These are phyloP conservation scores for Capronia epimyces DNA, from an alignment of 2,329 filamentous ascomycete genomes.

Conservation along the genomic window DNA sequence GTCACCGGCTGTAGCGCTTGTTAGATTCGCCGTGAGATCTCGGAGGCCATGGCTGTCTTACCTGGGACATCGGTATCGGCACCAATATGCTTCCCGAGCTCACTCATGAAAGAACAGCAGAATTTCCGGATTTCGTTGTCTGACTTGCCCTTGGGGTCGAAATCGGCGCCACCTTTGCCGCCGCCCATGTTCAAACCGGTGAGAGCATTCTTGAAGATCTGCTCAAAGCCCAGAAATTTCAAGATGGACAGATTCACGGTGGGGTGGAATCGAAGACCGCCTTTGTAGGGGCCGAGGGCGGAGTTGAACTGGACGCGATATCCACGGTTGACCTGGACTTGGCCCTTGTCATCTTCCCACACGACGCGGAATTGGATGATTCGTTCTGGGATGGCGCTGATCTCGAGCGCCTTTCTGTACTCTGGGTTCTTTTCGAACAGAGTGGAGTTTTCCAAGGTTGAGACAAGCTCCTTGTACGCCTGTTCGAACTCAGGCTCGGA, in stretches of 20 bases:
- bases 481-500: slow-evolving; percentile 97
- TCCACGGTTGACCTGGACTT: slow-evolving; percentile 86
- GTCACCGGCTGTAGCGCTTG: slow-evolving; percentile 63
- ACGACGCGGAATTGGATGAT: slow-evolving; percentile 94
- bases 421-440: slow-evolving; percentile 93
- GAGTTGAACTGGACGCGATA: slow-evolving; percentile 99
- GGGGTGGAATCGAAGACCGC: slow-evolving; percentile 90
- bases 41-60: slow-evolving; percentile 9
- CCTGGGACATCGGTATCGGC: slow-evolving; percentile 85
- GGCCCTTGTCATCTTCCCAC: slow-evolving; percentile 91
- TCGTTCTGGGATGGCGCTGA: slow-evolving; percentile 88
- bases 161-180: slow-evolving; percentile 96
- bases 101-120: slow-evolving; percentile 92
- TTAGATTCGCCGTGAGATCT: slow-evolving; percentile 9
- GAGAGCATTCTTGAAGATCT: slow-evolving; percentile 99
- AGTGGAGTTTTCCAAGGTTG: slow-evolving; percentile 86
- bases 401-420: slow-evolving; percentile 82
- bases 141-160: slow-evolving; percentile 97
- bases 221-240: slow-evolving; percentile 98
- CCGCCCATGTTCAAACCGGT: slow-evolving; percentile 94
- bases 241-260: slow-evolving; percentile 63
- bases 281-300: slow-evolving; percentile 95
- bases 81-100: slow-evolving; percentile 92
- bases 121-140: slow-evolving; percentile 97
- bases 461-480: slow-evolving; percentile 94